Conservation (phyloP, 331 rosid genomes). For the Dryas integrifolia region DNA sequence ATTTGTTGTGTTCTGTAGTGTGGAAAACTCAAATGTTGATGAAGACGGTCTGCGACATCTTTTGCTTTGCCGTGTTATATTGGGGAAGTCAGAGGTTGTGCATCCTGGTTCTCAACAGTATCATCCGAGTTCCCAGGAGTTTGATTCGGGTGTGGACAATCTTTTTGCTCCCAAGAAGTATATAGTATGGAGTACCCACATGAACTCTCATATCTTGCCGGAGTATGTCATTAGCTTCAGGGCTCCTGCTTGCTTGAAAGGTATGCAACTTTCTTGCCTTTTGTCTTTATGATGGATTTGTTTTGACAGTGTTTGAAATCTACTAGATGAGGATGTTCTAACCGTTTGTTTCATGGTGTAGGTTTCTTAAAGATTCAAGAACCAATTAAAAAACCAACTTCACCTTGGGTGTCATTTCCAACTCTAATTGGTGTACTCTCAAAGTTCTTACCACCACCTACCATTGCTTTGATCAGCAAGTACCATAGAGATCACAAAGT, state of each 20-base stretch:
- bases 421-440: slow-evolving; percentile 62
- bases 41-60: slow-evolving; percentile 61
- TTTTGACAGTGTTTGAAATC: not conserved
- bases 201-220: slow-evolving; percentile 84
- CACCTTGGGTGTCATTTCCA: slow-evolving; percentile 90
- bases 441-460: slow-evolving; percentile 45
- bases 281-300: not conserved
- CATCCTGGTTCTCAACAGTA: slow-evolving; percentile 52
- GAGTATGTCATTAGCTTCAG: slow-evolving; percentile 67
- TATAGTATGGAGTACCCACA: slow-evolving; percentile 56
- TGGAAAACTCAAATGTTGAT: slow-evolving; percentile 44
- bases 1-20: slow-evolving; percentile 31
- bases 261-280: slow-evolving; percentile 19
- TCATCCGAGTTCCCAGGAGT: slow-evolving; percentile 54
- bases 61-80: slow-evolving; percentile 70
- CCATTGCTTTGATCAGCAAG: slow-evolving; percentile 48
- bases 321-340: not conserved
- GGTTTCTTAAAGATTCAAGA: slow-evolving; percentile 37
- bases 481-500: slow-evolving; percentile 56
- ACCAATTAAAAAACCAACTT: slow-evolving; percentile 50
- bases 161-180: slow-evolving; percentile 51
- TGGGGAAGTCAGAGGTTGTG: slow-evolving; percentile 70
- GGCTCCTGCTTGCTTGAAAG: slow-evolving; percentile 45
- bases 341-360: slow-evolving; percentile 23
- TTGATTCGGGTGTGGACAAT: slow-evolving; percentile 74